Percentiles rank a stretch among this genome's conserved stretches.
These are phyloP conservation scores for Umbelopsis sp. DNA, from an alignment of 192 early-diverging fungal species.

Conservation along the genomic window DNA sequence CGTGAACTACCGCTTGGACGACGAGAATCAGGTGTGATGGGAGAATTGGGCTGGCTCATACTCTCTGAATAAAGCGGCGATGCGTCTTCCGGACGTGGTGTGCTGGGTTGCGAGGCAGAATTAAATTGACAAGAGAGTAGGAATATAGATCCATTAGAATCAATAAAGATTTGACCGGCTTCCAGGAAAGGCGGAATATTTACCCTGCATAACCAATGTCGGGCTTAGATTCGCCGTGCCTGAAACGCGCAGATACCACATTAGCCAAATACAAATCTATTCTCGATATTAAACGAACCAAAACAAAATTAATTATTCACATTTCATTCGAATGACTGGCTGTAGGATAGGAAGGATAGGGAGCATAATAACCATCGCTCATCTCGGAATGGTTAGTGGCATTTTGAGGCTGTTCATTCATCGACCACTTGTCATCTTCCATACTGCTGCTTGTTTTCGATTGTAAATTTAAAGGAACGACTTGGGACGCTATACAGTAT, in stretches of 20 bases:
- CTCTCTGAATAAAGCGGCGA: conserved; percentile 19
- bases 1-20: conserved; percentile 21
- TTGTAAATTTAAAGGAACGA: conserved; percentile 7
- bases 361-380: neutral
- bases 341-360: conserved; percentile 2
- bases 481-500: neutral
- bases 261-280: neutral
- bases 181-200: neutral
- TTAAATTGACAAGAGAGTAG: neutral
- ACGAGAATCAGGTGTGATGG: conserved; percentile 19
- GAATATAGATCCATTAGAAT: no score
- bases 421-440: conserved; percentile 22
- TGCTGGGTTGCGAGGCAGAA: conserved; percentile 31
- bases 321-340: neutral
- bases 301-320: neutral
- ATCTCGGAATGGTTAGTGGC: conserved; percentile 3
- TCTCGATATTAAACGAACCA: neutral
- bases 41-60: conserved; percentile 1
- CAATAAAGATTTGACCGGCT: no score
- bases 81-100: conserved; percentile 32
- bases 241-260: neutral
- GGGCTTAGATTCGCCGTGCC: conserved; percentile 10
- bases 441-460: conserved; percentile 4
- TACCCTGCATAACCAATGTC: conserved; percentile 14
- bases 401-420: conserved; percentile 11